Evolutionary conservation across 257 asterid species (phyloP).

Genomic region (Galeopsis tetrahit): DNA sequence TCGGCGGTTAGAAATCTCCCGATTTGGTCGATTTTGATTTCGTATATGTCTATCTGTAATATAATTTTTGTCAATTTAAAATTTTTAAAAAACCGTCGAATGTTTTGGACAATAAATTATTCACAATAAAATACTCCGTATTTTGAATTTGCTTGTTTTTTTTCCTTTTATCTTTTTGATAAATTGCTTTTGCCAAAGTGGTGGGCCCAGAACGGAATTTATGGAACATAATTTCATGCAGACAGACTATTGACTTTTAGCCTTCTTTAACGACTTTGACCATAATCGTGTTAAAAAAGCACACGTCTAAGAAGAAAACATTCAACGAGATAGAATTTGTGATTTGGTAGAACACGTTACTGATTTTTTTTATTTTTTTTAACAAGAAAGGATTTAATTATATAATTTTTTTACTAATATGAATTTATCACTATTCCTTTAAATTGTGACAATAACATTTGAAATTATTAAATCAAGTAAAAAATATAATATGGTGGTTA

Average conservation of each 20-base stretch:
- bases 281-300: neutral
- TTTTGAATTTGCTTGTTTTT: neutral
- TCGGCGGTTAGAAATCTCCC: no score
- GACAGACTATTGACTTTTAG: neutral
- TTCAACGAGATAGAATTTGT: neutral
- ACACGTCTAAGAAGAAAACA: neutral
- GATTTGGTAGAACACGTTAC: neutral
- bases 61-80: neutral
- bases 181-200: neutral
- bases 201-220: neutral
- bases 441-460: no score
- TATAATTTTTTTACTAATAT: no score
- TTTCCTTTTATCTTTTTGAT: neutral
- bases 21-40: no score
- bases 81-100: neutral
- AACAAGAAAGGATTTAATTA: no score
- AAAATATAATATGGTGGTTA: no score
- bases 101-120: neutral
- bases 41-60: no score
- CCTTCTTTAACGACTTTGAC: neutral
- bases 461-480: no score
- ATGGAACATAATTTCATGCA: slow-evolving; percentile 1
- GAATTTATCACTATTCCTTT: no score
- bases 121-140: no score
- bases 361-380: no score